Base-by-base conservation (phyloP, 169 alveolate species). In the Cardiosporidium cionae region DNA sequence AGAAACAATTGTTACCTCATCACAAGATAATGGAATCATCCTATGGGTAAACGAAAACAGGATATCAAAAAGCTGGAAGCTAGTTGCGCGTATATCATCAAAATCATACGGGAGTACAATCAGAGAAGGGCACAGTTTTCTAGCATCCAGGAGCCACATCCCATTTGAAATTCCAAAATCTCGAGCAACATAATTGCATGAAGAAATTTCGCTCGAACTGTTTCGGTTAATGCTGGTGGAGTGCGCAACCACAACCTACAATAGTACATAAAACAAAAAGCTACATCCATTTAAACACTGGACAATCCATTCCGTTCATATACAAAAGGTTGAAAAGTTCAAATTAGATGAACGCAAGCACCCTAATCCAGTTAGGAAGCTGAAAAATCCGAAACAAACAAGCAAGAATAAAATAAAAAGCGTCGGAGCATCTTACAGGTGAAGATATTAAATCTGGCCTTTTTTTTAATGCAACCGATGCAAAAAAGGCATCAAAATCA, bases 401-500 rank as follows among this genome's bases (percentile, higher is more conserved):
- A 3, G 74, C 5, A 7, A 25, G 52, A 28, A 6, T 32, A 25
- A 23, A 3, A 3, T n/a, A 29, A 65, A 9, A n/a, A 33, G n/a
- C 54, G 65, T 71, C 54, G 82, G 82, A 6, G 32, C 32, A 67
- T 68, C 67, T 28, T 35, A 52, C 23, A 67, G 65, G 65, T 76
- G 70, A n/a, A n/a, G n/a, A n/a, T n/a, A n/a, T n/a, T n/a, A n/a
- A n/a, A n/a, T n/a, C n/a, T 3, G 74, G 74, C 0, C 36, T 53
- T 33, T 66, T 68, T 44, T 66, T 53, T 32, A 76, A 52, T 22
- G 82, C 82, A 36, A 76, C 82, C 7, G 76, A 35, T 25, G 69
- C 82, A 62, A 76, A 76, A 62, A 76, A 76, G 7, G 82, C 74
- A 53, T 76, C 82, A 22, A 66, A 76, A 62, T 76, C 82, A 16